Percentiles rank a stretch among this genome's conserved stretches.
Conservation (phyloP, 2,329 filamentous ascomycete species). For the Cytospora piceicola region DNA sequence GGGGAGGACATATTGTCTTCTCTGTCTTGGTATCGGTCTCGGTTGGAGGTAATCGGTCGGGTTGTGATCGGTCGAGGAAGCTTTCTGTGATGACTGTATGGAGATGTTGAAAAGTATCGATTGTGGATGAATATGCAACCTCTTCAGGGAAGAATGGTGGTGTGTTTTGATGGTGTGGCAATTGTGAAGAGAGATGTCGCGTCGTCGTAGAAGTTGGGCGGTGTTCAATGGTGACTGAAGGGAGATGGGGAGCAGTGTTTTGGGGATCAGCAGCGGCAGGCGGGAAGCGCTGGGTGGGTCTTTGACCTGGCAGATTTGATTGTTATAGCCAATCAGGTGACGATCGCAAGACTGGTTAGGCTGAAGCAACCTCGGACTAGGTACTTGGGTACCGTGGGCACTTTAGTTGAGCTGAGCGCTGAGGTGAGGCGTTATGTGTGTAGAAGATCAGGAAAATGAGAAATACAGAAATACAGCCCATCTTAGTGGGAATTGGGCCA, state of each 20-base stretch:
- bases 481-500: too few species aligned
- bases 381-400: not conserved
- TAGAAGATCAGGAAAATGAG: too few species aligned
- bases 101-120: not conserved
- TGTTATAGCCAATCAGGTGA: constrained; percentile 18
- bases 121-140: not conserved
- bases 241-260: constrained; percentile 6
- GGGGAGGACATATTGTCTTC: constrained; percentile 58
- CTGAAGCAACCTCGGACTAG: too few species aligned
- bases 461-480: too few species aligned
- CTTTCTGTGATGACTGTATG: not conserved
- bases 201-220: not conserved
- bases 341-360: constrained; percentile 22
- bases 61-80: constrained; percentile 2
- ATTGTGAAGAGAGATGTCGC: not conserved
- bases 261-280: not conserved
- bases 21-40: constrained; percentile 14
- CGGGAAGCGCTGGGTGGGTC: not conserved
- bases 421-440: constrained; percentile 10
- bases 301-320: not conserved
- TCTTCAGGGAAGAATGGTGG: not conserved
- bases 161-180: not conserved
- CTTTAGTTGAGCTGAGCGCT: not conserved
- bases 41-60: constrained; percentile 12
- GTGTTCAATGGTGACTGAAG: not conserved